Base-by-base conservation (phyloP, 169 alveolate genomes). In the Plasmodium gaboni region DNA sequence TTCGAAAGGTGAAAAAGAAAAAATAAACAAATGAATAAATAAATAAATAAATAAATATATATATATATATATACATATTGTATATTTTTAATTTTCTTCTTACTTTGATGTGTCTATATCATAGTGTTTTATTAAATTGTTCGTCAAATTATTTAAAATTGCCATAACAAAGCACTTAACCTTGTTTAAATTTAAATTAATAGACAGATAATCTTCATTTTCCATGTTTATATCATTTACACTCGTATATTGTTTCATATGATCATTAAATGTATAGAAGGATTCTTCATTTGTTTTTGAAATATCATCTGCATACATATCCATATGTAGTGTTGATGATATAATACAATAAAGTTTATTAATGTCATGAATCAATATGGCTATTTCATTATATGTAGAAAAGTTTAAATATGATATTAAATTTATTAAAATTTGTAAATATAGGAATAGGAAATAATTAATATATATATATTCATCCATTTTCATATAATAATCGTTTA, bases 301-400 rank as follows among this genome's bases (percentile, higher is more conserved):
- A 46, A 64, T 15, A 42, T 50, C 44, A 13, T 86, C 78, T 19
- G 9, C 32, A 42, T 60, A 87, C 2, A 24, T 60, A 19, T 46
- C 26, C 1, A 48, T 38, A 50, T 69, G 46, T 48, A 86, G 26
- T 13, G 92, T 86, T 51, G 92, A 59, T 19, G 92, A 69, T 32
- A 72, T 86, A 17, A 86, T 24, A 57, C 51, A 69, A 28, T 86
- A 86, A 9, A 86, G 78, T 64, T 53, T 70, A 50, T 86, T 72
- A 8, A 86, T 86, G 50, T 72, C 92, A 48, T 72, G 57, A 15
- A 86, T 57, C 63, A 86, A 57, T 61, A 69, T 19, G 7, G 87
- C 87, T 63, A 86, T 72, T 86, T 86, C 92, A 67, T 71, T 86
- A 38, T 70, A 86, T n/a, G 92, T 71, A 4, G 78, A 46, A 55